Conservation (phyloP, 768 basidiomycete genomes). For the Suillus discolor region DNA sequence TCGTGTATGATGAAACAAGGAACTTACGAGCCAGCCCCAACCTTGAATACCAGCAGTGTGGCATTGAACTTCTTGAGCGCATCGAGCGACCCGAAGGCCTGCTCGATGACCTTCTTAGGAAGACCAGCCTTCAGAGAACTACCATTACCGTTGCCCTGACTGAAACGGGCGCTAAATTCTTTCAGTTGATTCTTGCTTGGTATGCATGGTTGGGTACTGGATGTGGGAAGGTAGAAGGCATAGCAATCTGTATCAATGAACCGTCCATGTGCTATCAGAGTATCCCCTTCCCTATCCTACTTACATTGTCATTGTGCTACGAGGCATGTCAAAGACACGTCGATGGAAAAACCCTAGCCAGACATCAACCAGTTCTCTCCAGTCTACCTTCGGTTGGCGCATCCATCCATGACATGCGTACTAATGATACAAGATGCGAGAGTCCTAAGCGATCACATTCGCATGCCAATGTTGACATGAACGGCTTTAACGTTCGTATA, state of each 20-base stretch:
- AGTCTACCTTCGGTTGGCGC: too few relatives aligned
- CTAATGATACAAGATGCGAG: not conserved
- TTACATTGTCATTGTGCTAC: too few relatives aligned
- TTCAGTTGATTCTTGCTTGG: slow-evolving; percentile 74
- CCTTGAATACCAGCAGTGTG: slow-evolving; percentile 88
- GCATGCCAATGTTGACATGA: slow-evolving; percentile 50
- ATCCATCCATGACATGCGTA: not conserved
- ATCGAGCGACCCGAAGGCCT: slow-evolving; percentile 71
- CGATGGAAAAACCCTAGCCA: too few relatives aligned
- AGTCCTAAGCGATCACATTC: not conserved
- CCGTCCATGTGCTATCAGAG: too few relatives aligned
- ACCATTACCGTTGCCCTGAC: slow-evolving; percentile 57
- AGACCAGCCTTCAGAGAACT: slow-evolving; percentile 61
- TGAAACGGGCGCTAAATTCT: slow-evolving; percentile 76
- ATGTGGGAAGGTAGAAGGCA: too few relatives aligned
- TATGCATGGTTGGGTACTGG: too few relatives aligned
- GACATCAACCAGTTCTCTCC: too few relatives aligned
- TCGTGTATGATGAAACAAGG: not conserved
- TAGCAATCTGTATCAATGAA: too few relatives aligned
- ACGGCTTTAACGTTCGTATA: slow-evolving; percentile 64
- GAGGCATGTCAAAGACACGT: too few relatives aligned
- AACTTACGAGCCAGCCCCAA: slow-evolving; percentile 93
- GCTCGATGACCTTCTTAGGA: slow-evolving; percentile 64
- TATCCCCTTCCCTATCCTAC: too few relatives aligned
- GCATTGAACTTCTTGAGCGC: slow-evolving; percentile 81